Base-by-base conservation (phyloP, 352 stramenopile genomes). In the Pythium brachiatum region DNA sequence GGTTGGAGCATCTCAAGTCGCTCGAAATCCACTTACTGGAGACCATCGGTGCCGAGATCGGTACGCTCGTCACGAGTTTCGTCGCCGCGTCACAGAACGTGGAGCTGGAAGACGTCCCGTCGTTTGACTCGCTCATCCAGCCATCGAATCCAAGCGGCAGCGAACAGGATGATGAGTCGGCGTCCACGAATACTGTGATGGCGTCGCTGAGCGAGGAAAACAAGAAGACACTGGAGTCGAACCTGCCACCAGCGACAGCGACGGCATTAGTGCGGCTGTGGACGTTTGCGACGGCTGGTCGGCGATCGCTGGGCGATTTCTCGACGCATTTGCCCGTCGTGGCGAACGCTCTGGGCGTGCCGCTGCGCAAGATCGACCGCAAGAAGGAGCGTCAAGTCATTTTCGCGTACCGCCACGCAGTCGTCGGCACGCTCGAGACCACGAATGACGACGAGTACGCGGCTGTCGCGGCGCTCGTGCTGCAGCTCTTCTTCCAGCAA, bases 301-400 rank as follows among this genome's bases (percentile, higher is more conserved):
- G 76, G 43, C 74, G 72, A 9, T 88, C 82, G 23, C 51, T 94
- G 5, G 57, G 52, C 18, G 85, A 92, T 63, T 89, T 95, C 18
- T 81, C 75, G 57, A 46, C 57, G 7, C 81, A 93, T 46, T 53
- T 95, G 1, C 69, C 73, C 3, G 70, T 81, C 25, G 52, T 95
- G 11, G 75, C 78, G 9, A 71, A 84, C 8, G 78, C 74, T 13
- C 46, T 95, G 66, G 88, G 76, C 59, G 89, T 95, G 70, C 86
- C 86, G 26, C 60, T 91, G 68, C 77, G 75, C 20, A 95, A 93
- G 59, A 60, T 85, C 21, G 86, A 95, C 63, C 83, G 86, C 21
- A 95, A 95, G 63, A 90, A 90, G 53, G 84, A 95, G 71, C 79
- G 81, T 8, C 79, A 91, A 27, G 57, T 89, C 43, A 69, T 90